Evolutionary conservation across 495 filamentous ascomycete species (phyloP), one percentile per base, ranked within the genome.

Genomic region (Trichoderma orchidacearum): DNA sequence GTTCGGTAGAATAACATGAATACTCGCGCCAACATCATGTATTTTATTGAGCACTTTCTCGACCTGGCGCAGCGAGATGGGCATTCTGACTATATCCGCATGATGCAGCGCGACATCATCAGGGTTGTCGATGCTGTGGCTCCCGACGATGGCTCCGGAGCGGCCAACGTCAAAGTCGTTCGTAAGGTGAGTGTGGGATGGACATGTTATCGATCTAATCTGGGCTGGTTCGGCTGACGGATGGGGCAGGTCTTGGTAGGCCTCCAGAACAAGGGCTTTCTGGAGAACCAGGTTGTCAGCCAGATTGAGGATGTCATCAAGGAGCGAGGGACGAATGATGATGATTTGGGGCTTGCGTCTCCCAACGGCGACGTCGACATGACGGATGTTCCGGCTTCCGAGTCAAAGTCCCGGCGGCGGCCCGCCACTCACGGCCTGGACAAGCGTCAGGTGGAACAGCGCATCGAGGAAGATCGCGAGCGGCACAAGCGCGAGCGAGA

Each of bases 21-120:
- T 72, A 95, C 84, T 50, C 78, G 92, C 45, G 94, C 95, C 30
- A 99, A 99, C 64, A 96, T 99, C 68, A 92, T 99, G 86, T 97
- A 93, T 72, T 97, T 99, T 74, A 84, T 97, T 65, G 92, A 97
- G 66, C 85, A 90, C 59, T 85, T 99, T 55, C 89, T 92, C 70
- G 92, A 96, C 64, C 80, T 89, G 75, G 85, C 88, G 15, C 76
- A 80, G 17, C 82, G 82, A 53, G 87, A 95, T 56, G 78, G 83
- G 57, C 80, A 90, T 62, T 65, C 73, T 17, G 82, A 87, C 27
- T 97, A 90, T 65, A 80, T 93, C 17, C 82, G 84, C 53, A 95
- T 96, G 90, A 90, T 99, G 69, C 87, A 95, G 65, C 77, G 90
- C 25, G 94, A 99, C 64, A 91, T 97, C 23, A 73, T 93, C 13